Percentiles rank a stretch among this genome's conserved stretches.
Evolutionary conservation across 306 rosid genomes (phyloP).

Genomic region (Prunus padus): DNA sequence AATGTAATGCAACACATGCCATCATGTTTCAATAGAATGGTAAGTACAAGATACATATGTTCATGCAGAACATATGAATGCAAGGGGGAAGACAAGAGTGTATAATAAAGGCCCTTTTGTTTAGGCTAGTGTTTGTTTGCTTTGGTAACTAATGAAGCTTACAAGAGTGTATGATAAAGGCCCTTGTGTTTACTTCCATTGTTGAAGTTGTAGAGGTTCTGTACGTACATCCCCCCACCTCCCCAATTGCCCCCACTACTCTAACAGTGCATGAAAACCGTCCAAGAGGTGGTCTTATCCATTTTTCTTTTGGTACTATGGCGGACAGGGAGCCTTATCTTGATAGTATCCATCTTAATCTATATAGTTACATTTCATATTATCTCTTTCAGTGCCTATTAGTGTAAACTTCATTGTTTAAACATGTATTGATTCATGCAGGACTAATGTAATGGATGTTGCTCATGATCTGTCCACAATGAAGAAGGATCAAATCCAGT

Average conservation of each 20-base stretch:
- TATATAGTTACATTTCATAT: background rate
- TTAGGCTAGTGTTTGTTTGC: background rate
- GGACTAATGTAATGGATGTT: slow-evolving; percentile 65
- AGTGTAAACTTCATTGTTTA: slow-evolving; percentile 19
- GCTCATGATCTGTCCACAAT: slow-evolving; percentile 45
- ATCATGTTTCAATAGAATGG: background rate
- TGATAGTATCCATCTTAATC: background rate
- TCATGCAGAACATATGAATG: slow-evolving; percentile 2
- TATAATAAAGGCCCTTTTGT: too few species aligned
- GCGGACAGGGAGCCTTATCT: background rate
- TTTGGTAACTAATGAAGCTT: background rate
- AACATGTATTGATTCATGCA: slow-evolving; percentile 36
- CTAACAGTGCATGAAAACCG: background rate
- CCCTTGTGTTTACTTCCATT: background rate
- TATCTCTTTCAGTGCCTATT: slow-evolving; percentile 23
- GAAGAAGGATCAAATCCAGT: slow-evolving; percentile 67
- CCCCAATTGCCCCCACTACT: too few species aligned
- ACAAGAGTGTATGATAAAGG: background rate
- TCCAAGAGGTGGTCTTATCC: background rate
- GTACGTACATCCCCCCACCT: too few species aligned
- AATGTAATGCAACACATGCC: background rate
- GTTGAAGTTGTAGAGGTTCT: background rate
- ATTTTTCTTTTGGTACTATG: background rate
- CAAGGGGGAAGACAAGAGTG: background rate
- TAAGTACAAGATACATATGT: background rate